Conservation (phyloP, 257 asterid genomes). For the Primulina huaijiensis region DNA sequence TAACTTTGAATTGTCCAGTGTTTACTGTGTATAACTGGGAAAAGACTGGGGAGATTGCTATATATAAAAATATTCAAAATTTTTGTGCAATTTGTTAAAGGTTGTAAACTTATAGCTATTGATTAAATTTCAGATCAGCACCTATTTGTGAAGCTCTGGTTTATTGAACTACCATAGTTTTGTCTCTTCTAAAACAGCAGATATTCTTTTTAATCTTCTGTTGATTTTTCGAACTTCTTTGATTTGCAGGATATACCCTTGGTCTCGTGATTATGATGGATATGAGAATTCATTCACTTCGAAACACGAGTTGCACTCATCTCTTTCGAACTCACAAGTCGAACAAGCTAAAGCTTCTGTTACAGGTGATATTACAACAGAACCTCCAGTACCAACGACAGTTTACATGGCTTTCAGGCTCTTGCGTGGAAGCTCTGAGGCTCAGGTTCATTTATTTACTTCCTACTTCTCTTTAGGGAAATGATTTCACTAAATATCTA, state of each 20-base stretch:
- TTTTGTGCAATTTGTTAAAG: neutral
- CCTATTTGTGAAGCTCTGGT: neutral
- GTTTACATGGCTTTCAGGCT: slow-evolving; percentile 57
- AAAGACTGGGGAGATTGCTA: neutral
- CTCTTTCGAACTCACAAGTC: slow-evolving; percentile 27
- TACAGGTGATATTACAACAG: slow-evolving; percentile 16
- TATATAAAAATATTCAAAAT: no score
- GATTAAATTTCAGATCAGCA: neutral
- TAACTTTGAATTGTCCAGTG: neutral
- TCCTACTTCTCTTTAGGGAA: neutral
- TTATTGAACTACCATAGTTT: neutral
- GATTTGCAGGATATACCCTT: slow-evolving; percentile 52
- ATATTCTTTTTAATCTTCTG: neutral
- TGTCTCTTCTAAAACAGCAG: neutral
- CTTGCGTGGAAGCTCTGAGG: slow-evolving; percentile 44
- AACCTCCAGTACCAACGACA: slow-evolving; percentile 39
- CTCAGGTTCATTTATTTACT: slow-evolving; percentile 39
- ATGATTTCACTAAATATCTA: no score
- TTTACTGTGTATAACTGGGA: neutral
- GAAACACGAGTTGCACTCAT: slow-evolving; percentile 19
- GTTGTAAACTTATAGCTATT: neutral
- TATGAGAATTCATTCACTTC: slow-evolving; percentile 26
- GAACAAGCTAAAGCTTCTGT: slow-evolving; percentile 33
- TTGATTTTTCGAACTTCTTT: neutral
- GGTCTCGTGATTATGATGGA: slow-evolving; percentile 33